Base-by-base conservation (phyloP, 306 rosid species). In the Quillaja saponaria region DNA sequence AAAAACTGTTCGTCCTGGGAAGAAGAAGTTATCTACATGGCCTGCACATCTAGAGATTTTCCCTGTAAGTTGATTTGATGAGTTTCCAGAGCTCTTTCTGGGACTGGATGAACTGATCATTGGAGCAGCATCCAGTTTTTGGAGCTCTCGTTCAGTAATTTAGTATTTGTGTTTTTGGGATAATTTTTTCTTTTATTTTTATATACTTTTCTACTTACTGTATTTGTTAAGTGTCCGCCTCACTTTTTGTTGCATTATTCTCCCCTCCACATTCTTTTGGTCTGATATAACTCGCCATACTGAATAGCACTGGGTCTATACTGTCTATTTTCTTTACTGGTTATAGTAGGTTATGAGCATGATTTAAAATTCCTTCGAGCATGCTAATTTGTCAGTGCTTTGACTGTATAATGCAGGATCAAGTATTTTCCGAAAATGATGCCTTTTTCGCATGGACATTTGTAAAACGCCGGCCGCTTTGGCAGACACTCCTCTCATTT, bases 361-460 rank as follows among this genome's bases (percentile, higher is more conserved):
- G 54, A 46, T 60, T 35, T 25, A 25, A 8, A 21, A 50, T 10
- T 46, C 51, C 7, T 73, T 51, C 41, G 53, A 47, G 34, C 57
- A 34, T 45, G 64, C 52, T n/a, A 63, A 49, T 68, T 69, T 75
- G 34, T 78, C 76, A 79, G 58, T 28, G 25, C n/a, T 63, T 56
- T 65, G n/a, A 57, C 61, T 70, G 21, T 73, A 34, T 72, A 77
- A 68, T 71, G 68, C 95, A 94, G 99, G 97, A 89, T 49, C 97
- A 94, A 84, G 63, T 65, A 63, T 94, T 94, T 76, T 87, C 95
- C 64, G 97, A 89, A 68, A 86, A 80, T 52, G 97, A 94, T 75
- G 96, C 99, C 13, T 94, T 94, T 78, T 94, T 86, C 61, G 99
- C 99, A 1, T 94, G 99, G 99, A 81, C 97, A 21, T 94, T 94